A percentile compares a stretch with the other conserved stretches of the same genome.
Evolutionary conservation across 2,329 filamentous ascomycete genomes (phyloP).

Genomic region (Botryosphaeria dothidea): DNA sequence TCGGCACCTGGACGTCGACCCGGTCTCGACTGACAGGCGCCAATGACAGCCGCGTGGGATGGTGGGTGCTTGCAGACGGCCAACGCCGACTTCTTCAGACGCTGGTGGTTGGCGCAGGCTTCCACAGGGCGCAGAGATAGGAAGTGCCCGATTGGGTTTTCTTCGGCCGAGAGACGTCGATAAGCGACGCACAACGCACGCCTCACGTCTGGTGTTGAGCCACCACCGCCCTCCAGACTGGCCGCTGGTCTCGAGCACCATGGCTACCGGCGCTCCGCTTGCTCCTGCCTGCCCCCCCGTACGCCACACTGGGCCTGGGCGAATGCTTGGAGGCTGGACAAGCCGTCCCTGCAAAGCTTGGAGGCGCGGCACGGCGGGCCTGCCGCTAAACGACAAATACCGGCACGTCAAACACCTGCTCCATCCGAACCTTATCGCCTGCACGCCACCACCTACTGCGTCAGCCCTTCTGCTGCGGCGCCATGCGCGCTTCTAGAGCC

Average conservation of each 20-base stretch:
- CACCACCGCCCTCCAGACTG: too few species aligned
- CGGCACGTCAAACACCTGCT: background rate
- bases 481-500: background rate
- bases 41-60: background rate
- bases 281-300: background rate
- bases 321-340: background rate
- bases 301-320: background rate
- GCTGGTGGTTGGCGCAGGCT: background rate
- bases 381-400: conserved; percentile 11
- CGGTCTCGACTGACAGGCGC: background rate
- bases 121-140: background rate
- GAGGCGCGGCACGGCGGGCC: background rate
- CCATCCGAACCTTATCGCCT: conserved; percentile 1
- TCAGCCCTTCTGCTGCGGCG: background rate
- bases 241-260: too few species aligned
- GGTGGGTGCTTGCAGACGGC: background rate
- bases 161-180: background rate
- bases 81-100: background rate
- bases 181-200: conserved; percentile 5
- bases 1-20: background rate
- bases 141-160: background rate
- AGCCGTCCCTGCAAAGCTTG: conserved; percentile 16
- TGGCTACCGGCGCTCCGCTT: background rate
- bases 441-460: background rate
- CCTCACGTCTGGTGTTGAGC: too few species aligned